Evolutionary conservation across 768 basidiomycete genomes (phyloP), one percentile per base, ranked within the genome.

Genomic region (Sporobolomyces roseus): DNA sequence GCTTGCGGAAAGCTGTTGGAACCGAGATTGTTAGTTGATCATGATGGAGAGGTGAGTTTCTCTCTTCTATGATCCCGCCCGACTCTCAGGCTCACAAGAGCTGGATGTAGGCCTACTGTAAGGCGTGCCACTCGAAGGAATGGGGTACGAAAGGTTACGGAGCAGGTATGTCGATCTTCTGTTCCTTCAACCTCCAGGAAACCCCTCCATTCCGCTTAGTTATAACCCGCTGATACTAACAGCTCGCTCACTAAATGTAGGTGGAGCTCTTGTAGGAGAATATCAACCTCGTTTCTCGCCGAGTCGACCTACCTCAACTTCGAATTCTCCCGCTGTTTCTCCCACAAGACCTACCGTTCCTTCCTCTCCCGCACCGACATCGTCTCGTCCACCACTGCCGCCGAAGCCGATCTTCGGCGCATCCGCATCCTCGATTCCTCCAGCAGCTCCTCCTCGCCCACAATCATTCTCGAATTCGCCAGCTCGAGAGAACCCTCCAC

Each of bases 1-100:
- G 81, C 79, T 17, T 93, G 91, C 77, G 84, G 83, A 75, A 90
- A 89, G 78, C 81, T 89, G 41, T 82, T 93, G 19, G 90, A 91
- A 76, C 89, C 90, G 0, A 80, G 84, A 63, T 84, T 84, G 25
- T 81, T 93, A 29, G 81, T 91, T 10, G 91, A 93, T 77, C 91
- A 93, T 76, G 85, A 93, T 75, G 83, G 87, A 76, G 81, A 89
- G 83, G 91, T 89, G 70, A 62, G 85, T 70, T 32, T 17, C 19
- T 61, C 48, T 45, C 13, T 25, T 19, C 25, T 51, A 27, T 41
- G 38, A 51, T 43, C 58, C 29, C 16, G 61, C 33, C 33, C 46
- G 61, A 82, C n/a, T 82, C 82, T 75, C 83, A 50, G 46, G 36
- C 21, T 45, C 51, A 61, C 38, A 14, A n/a, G 30, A 63, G 19